Conservation (phyloP, 2,329 filamentous ascomycete genomes). For the Talaromyces funiculosus region DNA sequence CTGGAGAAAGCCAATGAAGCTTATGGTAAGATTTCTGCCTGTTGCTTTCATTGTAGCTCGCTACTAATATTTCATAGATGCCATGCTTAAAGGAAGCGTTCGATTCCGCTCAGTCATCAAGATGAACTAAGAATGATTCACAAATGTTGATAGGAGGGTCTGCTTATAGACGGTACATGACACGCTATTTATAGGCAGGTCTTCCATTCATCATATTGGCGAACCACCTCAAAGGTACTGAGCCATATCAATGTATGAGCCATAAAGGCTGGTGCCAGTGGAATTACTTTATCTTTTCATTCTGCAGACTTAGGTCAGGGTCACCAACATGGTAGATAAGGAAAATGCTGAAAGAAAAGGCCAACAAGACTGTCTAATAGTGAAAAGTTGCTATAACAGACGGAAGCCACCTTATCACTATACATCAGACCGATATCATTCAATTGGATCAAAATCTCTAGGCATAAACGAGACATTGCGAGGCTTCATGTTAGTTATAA, state of each 20-base stretch:
- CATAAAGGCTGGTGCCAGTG: background rate
- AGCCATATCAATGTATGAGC: background rate
- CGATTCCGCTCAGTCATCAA: slow-evolving; percentile 49
- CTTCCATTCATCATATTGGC: too few relatives aligned
- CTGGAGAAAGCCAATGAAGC: slow-evolving; percentile 40
- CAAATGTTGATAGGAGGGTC: background rate
- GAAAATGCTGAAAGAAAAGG: background rate
- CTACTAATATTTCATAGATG: slow-evolving; percentile 28
- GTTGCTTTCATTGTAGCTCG: background rate
- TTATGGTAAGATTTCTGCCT: slow-evolving; percentile 34
- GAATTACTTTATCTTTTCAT: background rate
- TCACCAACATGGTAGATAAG: background rate
- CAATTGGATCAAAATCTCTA: background rate
- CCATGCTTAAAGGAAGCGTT: slow-evolving; percentile 47
- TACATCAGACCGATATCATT: background rate
- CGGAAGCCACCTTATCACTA: background rate
- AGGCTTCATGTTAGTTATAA: background rate
- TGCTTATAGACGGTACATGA: background rate
- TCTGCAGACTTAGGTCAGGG: background rate
- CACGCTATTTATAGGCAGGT: background rate
- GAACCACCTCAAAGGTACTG: background rate
- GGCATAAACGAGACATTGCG: background rate
- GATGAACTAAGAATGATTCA: slow-evolving; percentile 29
- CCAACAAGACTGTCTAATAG: background rate
- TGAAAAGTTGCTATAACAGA: background rate